Evolutionary conservation across 169 alveolate species (phyloP).

Genomic region (Plasmodium billcollinsi): DNA sequence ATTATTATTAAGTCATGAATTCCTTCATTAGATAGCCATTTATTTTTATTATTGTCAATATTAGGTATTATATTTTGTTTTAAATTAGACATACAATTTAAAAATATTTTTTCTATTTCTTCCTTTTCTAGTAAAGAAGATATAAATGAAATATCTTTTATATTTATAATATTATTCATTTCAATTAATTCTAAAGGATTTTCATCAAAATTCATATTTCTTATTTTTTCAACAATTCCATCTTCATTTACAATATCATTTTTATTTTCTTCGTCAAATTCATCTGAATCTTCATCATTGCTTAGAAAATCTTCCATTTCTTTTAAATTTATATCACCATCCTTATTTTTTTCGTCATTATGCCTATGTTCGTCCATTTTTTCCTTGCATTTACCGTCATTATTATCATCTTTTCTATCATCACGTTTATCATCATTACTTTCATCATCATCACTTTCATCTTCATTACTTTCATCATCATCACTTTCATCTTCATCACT

Average conservation of each 20-base stretch:
- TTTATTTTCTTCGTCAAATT: background rate
- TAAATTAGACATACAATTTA: slow-evolving; percentile 15
- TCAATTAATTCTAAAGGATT: slow-evolving; percentile 42
- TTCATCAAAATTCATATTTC: slow-evolving; percentile 7
- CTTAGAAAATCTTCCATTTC: no score
- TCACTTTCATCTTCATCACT: background rate
- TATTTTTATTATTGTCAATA: background rate
- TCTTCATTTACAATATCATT: no score
- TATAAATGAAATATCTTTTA: slow-evolving; percentile 35
- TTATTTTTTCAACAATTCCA: background rate
- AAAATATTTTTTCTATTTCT: slow-evolving; percentile 23
- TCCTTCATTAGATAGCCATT: slow-evolving; percentile 23
- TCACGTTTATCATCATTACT: no score
- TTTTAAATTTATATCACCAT: no score
- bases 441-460: background rate
- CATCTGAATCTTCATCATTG: no score
- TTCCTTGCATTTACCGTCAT: background rate
- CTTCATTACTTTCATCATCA: no score
- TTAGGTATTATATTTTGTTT: slow-evolving; percentile 2
- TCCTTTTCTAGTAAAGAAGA: slow-evolving; percentile 48
- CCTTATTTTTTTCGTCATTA: no score
- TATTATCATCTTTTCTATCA: slow-evolving; percentile 1
- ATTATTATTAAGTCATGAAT: slow-evolving; percentile 32
- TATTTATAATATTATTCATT: slow-evolving; percentile 27
- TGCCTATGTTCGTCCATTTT: no score